A percentile compares a stretch with the other conserved stretches of the same genome.
phyloP scores from a whole-genome alignment of 768 basidiomycete species.

The Russula virescens region DNA sequence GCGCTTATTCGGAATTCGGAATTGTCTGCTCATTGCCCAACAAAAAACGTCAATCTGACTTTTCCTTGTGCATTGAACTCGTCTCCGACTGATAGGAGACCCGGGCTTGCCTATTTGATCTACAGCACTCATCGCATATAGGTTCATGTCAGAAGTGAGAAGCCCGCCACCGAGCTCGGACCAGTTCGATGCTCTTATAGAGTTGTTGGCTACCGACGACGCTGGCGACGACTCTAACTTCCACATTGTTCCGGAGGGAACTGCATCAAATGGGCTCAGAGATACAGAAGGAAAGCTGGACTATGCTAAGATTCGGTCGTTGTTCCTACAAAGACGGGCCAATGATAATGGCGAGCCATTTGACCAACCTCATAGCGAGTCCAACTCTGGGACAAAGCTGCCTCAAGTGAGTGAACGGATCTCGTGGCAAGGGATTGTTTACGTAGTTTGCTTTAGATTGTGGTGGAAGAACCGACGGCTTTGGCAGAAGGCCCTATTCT shows the following conservation, averaged over 20 bases:
- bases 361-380: background rate
- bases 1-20: no score
- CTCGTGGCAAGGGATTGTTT: background rate
- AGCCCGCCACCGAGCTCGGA: background rate
- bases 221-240: conserved; percentile 13
- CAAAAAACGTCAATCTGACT: no score
- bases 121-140: background rate
- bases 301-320: conserved; percentile 21
- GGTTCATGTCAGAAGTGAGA: background rate
- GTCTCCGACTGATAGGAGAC: no score
- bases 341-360: background rate
- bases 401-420: conserved; percentile 4
- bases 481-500: background rate
- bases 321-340: conserved; percentile 15
- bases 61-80: no score
- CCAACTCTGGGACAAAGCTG: background rate
- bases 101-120: background rate
- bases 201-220: conserved; percentile 24
- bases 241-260: conserved; percentile 11
- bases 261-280: conserved; percentile 13
- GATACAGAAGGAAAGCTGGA: conserved; percentile 21
- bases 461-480: conserved; percentile 18
- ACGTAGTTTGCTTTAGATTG: conserved; percentile 8
- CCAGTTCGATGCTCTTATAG: conserved; percentile 24
- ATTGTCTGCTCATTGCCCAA: no score